phyloP scores from a whole-genome alignment of 140 eudicot species.

The Senecio squalidus region DNA sequence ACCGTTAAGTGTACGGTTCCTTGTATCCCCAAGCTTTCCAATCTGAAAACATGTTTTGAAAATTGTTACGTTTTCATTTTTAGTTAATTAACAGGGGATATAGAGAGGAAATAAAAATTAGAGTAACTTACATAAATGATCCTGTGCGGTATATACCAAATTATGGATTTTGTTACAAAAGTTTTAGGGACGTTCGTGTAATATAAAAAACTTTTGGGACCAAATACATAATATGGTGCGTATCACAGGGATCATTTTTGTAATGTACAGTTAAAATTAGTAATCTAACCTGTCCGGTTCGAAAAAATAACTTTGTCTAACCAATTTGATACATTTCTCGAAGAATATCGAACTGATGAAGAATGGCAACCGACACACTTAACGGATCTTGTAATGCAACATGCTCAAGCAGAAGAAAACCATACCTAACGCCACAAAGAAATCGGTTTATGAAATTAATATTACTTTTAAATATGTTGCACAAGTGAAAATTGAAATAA shows the following conservation, averaged over 20 bases:
- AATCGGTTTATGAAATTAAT: background rate
- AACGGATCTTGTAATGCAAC: conserved; percentile 71
- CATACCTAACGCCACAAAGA: conserved; percentile 50
- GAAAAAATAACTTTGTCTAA: conserved; percentile 75
- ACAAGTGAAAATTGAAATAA: background rate
- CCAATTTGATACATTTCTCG: conserved; percentile 98
- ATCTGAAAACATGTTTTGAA: conserved; percentile 32
- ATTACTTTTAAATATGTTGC: background rate
- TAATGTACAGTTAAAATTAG: too few relatives aligned
- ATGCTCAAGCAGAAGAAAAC: conserved; percentile 74
- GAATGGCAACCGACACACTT: conserved; percentile 82
- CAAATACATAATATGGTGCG: too few relatives aligned
- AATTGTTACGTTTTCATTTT: background rate
- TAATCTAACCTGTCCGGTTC: conserved; percentile 82
- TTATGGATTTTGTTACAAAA: too few relatives aligned
- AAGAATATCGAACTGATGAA: conserved; percentile 75
- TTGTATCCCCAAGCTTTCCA: conserved; percentile 88
- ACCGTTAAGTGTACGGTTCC: conserved; percentile 87
- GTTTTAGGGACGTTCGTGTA: too few relatives aligned
- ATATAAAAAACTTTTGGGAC: too few relatives aligned
- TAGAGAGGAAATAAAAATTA: too few relatives aligned
- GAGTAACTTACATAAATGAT: too few relatives aligned
- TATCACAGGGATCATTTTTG: too few relatives aligned
- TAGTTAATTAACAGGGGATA: too few relatives aligned
- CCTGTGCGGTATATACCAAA: too few relatives aligned